These are phyloP conservation scores for Hypoxylon perforatum DNA, from an alignment of 495 filamentous ascomycete genomes.

Conservation along the genomic window DNA sequence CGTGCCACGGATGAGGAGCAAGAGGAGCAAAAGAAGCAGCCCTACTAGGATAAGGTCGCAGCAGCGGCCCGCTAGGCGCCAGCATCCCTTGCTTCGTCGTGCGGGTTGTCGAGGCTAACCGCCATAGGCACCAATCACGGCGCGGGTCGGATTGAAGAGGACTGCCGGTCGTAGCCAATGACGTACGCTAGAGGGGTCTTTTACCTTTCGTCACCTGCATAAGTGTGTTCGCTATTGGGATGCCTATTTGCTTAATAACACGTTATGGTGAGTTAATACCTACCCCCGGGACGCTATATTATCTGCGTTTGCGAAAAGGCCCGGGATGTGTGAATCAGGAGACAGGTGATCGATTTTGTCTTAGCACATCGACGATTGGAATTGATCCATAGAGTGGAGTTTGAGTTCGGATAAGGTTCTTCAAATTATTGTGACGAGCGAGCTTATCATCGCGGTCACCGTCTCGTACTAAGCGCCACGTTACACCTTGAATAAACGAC, in stretches of 20 bases:
- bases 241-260: neutral
- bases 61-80: conserved; percentile 41
- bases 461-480: conserved; percentile 33
- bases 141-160: conserved; percentile 18
- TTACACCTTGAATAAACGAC: conserved; percentile 21
- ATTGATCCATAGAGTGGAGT: neutral
- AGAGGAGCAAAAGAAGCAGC: conserved; percentile 24
- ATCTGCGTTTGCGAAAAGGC: neutral
- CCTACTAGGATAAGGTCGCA: conserved; percentile 36
- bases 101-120: conserved; percentile 28
- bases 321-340: neutral
- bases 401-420: neutral
- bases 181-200: conserved; percentile 32
- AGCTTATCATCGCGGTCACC: neutral
- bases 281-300: neutral
- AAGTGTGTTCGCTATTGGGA: conserved; percentile 30
- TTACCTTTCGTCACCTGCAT: conserved; percentile 41
- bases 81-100: conserved; percentile 28
- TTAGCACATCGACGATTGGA: too few species aligned
- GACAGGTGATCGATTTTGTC: conserved; percentile 1
- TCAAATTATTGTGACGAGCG: neutral
- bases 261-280: neutral
- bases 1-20: neutral
- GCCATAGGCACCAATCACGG: conserved; percentile 36
- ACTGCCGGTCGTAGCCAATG: conserved; percentile 35